Percentiles rank a stretch among this genome's conserved stretches.
Evolutionary conservation across 305 asterid species (phyloP).

Genomic region (Fraxinus platypoda): DNA sequence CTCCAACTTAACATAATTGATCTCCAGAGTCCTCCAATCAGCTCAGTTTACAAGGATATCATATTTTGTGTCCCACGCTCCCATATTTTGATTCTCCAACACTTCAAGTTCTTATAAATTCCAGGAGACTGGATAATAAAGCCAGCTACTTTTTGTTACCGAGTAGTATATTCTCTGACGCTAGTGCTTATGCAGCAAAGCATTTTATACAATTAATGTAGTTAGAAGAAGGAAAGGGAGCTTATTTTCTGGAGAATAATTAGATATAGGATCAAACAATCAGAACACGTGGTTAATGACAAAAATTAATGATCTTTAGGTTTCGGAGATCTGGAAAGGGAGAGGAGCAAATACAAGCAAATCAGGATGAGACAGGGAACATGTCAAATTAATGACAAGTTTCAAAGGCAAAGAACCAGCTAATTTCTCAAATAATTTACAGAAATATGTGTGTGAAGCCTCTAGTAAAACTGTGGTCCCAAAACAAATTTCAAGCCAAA

Average conservation of each 20-base stretch:
- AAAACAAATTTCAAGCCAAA: background rate
- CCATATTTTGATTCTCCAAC: background rate
- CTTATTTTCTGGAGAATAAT: background rate
- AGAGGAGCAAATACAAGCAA: background rate
- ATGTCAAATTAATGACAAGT: background rate
- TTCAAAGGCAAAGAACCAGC: slow-evolving; percentile 3
- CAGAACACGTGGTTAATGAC: background rate
- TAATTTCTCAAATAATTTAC: slow-evolving; percentile 4
- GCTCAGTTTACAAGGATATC: background rate
- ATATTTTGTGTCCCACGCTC: slow-evolving; percentile 1
- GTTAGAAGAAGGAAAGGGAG: background rate
- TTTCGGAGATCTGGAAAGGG: background rate
- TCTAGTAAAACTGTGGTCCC: background rate
- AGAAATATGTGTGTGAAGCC: background rate
- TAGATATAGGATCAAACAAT: background rate
- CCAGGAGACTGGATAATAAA: background rate
- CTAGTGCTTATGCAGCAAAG: background rate
- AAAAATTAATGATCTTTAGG: background rate
- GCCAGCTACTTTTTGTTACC: background rate
- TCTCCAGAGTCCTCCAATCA: background rate
- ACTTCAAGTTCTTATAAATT: background rate
- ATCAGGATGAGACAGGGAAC: background rate
- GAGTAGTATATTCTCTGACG: background rate
- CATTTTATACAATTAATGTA: background rate
- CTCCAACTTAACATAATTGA: background rate